Percentiles rank a stretch among this genome's conserved stretches.
These are phyloP conservation scores for Solanum ossicruentum DNA, from an alignment of 257 asterid genomes.

Conservation along the genomic window DNA sequence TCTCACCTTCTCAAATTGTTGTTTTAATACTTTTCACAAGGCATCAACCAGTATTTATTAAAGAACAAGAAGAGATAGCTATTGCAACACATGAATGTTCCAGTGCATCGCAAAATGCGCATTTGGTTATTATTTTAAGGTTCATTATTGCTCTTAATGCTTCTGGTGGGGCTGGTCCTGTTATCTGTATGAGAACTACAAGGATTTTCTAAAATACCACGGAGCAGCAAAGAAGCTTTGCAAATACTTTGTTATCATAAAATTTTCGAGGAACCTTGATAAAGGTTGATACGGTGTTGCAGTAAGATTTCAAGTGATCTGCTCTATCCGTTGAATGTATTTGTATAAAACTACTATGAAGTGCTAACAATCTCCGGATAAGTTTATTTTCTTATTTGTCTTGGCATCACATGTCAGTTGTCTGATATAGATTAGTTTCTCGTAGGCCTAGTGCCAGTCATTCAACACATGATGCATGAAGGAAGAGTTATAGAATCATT, in stretches of 20 bases:
- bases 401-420: background rate
- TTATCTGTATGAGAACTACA: background rate
- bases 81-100: background rate
- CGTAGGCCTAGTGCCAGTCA: conserved; percentile 80
- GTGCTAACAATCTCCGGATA: background rate
- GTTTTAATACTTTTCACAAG: background rate
- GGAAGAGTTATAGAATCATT: conserved; percentile 46
- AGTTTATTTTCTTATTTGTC: background rate
- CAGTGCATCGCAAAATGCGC: background rate
- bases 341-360: background rate
- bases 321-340: background rate
- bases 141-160: background rate
- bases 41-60: background rate
- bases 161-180: background rate
- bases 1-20: background rate
- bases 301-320: background rate
- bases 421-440: background rate
- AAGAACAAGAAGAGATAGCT: background rate
- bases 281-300: background rate
- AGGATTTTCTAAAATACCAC: background rate
- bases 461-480: conserved; percentile 46
- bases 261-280: background rate
- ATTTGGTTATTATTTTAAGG: background rate
- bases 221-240: background rate
- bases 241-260: background rate